A percentile compares a stretch with the other conserved stretches of the same genome.
phyloP scores from a whole-genome alignment of 148 eudicot species.

The Rheum nobile region DNA sequence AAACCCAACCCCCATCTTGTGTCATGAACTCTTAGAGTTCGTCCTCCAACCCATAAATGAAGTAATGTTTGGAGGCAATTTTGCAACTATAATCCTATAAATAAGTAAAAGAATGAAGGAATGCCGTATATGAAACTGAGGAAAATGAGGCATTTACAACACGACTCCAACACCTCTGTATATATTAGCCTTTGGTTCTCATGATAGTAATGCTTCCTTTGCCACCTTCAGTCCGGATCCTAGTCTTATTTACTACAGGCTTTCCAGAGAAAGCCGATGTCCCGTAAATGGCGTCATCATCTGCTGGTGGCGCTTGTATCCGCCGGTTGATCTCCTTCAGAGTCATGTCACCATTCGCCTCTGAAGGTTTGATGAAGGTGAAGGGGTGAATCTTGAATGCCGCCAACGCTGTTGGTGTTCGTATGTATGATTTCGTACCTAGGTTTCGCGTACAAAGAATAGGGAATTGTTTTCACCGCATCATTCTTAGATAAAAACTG shows the following conservation, averaged over 20 bases:
- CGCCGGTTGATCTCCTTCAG: conserved; percentile 75
- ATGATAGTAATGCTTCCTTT: conserved; percentile 91
- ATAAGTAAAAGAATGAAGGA: neutral
- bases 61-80: neutral
- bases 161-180: neutral
- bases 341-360: conserved; percentile 61
- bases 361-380: conserved; percentile 73
- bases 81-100: neutral
- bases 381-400: conserved; percentile 74
- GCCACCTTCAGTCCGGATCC: conserved; percentile 89
- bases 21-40: neutral
- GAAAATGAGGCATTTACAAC: neutral
- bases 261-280: conserved; percentile 72
- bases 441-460: neutral
- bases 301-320: conserved; percentile 37
- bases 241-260: conserved; percentile 87
- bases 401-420: conserved; percentile 40
- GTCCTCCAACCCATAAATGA: neutral
- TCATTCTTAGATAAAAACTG: neutral
- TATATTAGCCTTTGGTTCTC: conserved; percentile 80
- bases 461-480: neutral
- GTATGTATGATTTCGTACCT: conserved; percentile 35
- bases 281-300: conserved; percentile 20
- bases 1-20: neutral
- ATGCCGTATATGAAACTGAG: neutral